Conservation (phyloP, 371 early-diverging fungal genomes). For the Smittium culicis region DNA sequence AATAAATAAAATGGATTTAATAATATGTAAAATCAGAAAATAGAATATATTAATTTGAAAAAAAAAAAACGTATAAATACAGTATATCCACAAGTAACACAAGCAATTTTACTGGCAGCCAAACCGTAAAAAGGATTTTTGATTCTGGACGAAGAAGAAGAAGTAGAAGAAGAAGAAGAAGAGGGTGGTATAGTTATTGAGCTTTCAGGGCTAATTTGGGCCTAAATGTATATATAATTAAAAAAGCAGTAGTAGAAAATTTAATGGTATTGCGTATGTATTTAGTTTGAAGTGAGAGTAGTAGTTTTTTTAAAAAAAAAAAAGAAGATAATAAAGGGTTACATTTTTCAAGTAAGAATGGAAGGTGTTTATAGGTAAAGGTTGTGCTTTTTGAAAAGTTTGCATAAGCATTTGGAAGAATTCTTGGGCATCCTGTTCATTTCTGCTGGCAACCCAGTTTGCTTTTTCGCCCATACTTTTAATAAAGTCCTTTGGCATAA, state of each 20-base stretch:
- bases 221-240: neutral
- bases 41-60: conserved; percentile 3
- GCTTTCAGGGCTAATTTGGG: too few species aligned
- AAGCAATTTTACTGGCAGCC: conserved; percentile 45
- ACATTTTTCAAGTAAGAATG: conserved; percentile 10
- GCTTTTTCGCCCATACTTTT: conserved; percentile 22
- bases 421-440: conserved; percentile 86
- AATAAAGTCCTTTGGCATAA: conserved; percentile 22
- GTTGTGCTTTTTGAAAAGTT: conserved; percentile 24
- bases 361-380: conserved; percentile 12
- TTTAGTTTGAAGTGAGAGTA: neutral
- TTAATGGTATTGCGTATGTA: neutral
- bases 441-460: conserved; percentile 22
- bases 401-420: conserved; percentile 62
- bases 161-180: neutral
- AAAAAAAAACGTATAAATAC: conserved; percentile 21
- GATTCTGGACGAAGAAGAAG: too few species aligned
- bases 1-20: neutral
- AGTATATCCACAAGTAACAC: conserved; percentile 50
- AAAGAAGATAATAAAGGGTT: neutral
- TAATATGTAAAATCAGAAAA: conserved; percentile 3
- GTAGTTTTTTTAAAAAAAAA: conserved; percentile 1
- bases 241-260: neutral
- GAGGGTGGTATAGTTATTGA: neutral
- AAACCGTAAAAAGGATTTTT: conserved; percentile 46